Evolutionary conservation across 306 rosid species (phyloP).

Genomic region (Ammopiptanthus mongolicus): DNA sequence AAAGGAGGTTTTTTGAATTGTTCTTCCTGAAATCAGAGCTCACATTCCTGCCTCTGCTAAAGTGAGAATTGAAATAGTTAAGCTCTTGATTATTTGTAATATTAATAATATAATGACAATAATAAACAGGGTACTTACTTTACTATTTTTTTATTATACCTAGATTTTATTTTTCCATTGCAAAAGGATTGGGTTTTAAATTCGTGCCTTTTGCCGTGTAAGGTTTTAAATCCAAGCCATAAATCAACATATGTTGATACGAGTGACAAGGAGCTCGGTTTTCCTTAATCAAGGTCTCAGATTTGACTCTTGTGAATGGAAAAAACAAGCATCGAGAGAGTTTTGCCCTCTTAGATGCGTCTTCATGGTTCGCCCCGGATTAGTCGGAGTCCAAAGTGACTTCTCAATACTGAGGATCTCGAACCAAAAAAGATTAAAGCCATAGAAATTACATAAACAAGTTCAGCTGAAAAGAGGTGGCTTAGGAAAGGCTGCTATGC

Average conservation of each 20-base stretch:
- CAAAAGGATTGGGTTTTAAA: not conserved
- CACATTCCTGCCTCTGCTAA: not conserved
- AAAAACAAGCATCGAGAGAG: too few relatives aligned
- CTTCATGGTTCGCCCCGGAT: too few relatives aligned
- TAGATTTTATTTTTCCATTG: not conserved
- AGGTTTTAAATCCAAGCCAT: not conserved
- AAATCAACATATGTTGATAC: too few relatives aligned
- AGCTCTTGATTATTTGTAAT: constrained; percentile 1
- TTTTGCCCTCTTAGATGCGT: too few relatives aligned
- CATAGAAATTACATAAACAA: not conserved
- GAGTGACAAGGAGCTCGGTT: too few relatives aligned
- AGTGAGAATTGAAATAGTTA: not conserved
- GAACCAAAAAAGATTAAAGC: too few relatives aligned
- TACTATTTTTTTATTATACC: not conserved
- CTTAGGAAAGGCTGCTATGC: not conserved
- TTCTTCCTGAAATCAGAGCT: not conserved
- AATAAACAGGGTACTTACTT: not conserved
- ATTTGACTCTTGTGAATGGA: too few relatives aligned
- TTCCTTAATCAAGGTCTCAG: too few relatives aligned
- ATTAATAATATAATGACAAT: not conserved
- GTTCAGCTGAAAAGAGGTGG: not conserved
- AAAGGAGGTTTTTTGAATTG: not conserved
- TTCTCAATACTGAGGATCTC: too few relatives aligned
- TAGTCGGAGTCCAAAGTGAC: too few relatives aligned
- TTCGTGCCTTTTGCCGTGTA: not conserved